phyloP scores from a whole-genome alignment of 2,329 filamentous ascomycete genomes.

The Trichoderma sp. region DNA sequence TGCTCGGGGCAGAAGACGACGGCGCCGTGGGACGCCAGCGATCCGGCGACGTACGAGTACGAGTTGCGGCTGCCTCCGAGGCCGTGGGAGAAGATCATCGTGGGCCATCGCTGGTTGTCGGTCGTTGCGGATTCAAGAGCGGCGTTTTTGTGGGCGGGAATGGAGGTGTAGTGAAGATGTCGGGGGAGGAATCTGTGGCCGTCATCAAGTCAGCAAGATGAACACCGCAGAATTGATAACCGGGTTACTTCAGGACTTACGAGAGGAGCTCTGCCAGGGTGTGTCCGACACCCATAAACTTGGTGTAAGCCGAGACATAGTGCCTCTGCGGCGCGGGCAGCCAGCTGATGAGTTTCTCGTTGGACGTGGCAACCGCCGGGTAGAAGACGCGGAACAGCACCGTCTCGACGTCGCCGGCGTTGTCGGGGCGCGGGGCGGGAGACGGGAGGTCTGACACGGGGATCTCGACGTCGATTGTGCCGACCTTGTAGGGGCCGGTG shows the following conservation, averaged over 20 bases:
- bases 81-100: constrained; percentile 84
- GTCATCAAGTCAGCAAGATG: constrained; percentile 4
- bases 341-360: constrained; percentile 69
- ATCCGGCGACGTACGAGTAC: constrained; percentile 81
- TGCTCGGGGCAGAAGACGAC: constrained; percentile 83
- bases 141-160: constrained; percentile 74
- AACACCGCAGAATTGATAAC: background rate
- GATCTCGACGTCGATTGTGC: constrained; percentile 79
- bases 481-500: constrained; percentile 76
- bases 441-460: constrained; percentile 63
- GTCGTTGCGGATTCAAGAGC: constrained; percentile 56
- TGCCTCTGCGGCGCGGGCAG: constrained; percentile 75
- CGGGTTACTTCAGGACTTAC: constrained; percentile 40
- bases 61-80: constrained; percentile 79
- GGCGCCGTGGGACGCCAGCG: constrained; percentile 77
- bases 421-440: constrained; percentile 56
- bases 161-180: constrained; percentile 71
- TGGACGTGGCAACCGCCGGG: constrained; percentile 60
- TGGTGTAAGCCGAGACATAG: constrained; percentile 73
- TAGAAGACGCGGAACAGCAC: constrained; percentile 84
- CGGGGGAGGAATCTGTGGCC: constrained; percentile 63
- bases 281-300: constrained; percentile 69
- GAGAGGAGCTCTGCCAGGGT: constrained; percentile 62
- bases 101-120: constrained; percentile 67
- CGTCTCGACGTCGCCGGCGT: constrained; percentile 64